Evolutionary conservation across 2,329 filamentous ascomycete genomes (phyloP).

Genomic region (Pseudogymnoascus sp.): DNA sequence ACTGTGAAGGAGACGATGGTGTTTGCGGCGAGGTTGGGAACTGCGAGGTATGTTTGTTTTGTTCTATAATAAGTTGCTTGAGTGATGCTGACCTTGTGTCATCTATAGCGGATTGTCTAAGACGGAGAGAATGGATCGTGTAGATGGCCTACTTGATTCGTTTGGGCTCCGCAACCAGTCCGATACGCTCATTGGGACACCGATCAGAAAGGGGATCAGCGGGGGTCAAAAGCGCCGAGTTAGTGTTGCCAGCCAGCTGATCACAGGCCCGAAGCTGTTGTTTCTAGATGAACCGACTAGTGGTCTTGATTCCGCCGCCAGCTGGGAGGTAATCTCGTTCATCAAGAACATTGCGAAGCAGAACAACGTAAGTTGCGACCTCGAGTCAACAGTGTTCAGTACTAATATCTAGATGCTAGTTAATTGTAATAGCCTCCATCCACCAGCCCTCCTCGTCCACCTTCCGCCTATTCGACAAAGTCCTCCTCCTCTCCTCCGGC

Average conservation of each 20-base stretch:
- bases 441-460: conserved; percentile 78
- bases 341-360: conserved; percentile 58
- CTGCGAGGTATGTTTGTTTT: conserved; percentile 24
- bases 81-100: neutral
- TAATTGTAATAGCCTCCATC: conserved; percentile 75
- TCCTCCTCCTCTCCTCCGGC: conserved; percentile 66
- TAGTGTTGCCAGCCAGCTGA: conserved; percentile 72
- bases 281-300: conserved; percentile 83
- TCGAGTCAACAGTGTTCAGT: conserved; percentile 18
- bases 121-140: conserved; percentile 52
- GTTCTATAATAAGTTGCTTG: conserved; percentile 40
- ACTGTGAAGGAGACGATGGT: conserved; percentile 73
- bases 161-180: conserved; percentile 68
- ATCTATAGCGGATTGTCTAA: conserved; percentile 33
- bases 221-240: conserved; percentile 79
- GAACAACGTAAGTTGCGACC: conserved; percentile 47
- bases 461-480: conserved; percentile 73
- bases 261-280: conserved; percentile 72
- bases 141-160: conserved; percentile 58
- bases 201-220: conserved; percentile 74
- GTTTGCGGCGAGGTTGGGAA: conserved; percentile 64
- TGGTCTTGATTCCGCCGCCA: conserved; percentile 71
- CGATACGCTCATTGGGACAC: conserved; percentile 70
- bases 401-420: conserved; percentile 33
- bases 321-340: conserved; percentile 67